Percentiles rank a stretch among this genome's conserved stretches.
These are phyloP conservation scores for Colletotrichum abscissum DNA, from an alignment of 2,329 filamentous ascomycete genomes.

Conservation along the genomic window DNA sequence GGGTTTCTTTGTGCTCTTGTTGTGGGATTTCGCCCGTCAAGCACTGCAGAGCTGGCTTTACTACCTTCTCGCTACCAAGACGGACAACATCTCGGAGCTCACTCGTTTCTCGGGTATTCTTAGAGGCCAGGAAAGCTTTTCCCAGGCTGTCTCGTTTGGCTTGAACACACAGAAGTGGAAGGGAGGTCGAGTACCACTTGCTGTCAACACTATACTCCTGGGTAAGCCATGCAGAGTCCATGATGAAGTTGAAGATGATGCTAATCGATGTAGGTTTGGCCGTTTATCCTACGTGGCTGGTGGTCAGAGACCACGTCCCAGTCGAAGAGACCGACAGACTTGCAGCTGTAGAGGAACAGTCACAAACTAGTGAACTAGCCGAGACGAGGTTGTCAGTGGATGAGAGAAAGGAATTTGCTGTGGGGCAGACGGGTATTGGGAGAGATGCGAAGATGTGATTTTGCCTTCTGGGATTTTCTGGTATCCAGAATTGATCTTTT, in stretches of 20 bases:
- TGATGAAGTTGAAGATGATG: not conserved
- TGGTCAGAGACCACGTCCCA: conserved; percentile 43
- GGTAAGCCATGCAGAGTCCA: conserved; percentile 40
- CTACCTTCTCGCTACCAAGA: conserved; percentile 65
- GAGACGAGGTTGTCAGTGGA: conserved; percentile 17
- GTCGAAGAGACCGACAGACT: conserved; percentile 37
- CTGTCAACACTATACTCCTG: conserved; percentile 51
- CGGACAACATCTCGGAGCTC: conserved; percentile 66
- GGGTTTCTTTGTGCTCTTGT: conserved; percentile 59
- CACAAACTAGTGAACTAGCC: conserved; percentile 1
- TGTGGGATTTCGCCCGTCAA: conserved; percentile 63
- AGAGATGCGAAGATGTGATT: conserved; percentile 22
- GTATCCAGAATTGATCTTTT: too few relatives aligned
- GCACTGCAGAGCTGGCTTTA: conserved; percentile 67
- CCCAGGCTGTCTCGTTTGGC: conserved; percentile 52
- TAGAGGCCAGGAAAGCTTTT: conserved; percentile 54
- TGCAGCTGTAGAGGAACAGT: conserved; percentile 3
- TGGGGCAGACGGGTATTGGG: conserved; percentile 25
- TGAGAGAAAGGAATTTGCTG: conserved; percentile 19
- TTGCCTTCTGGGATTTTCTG: not conserved
- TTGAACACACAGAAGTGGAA: conserved; percentile 51
- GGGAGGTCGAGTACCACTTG: conserved; percentile 51
- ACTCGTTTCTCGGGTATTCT: conserved; percentile 52
- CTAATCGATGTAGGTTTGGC: conserved; percentile 40
- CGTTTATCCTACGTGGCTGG: conserved; percentile 44